Evolutionary conservation across 2,329 filamentous ascomycete genomes (phyloP), one percentile per base, ranked within the genome.

Genomic region (Fusarium ambrosium): DNA sequence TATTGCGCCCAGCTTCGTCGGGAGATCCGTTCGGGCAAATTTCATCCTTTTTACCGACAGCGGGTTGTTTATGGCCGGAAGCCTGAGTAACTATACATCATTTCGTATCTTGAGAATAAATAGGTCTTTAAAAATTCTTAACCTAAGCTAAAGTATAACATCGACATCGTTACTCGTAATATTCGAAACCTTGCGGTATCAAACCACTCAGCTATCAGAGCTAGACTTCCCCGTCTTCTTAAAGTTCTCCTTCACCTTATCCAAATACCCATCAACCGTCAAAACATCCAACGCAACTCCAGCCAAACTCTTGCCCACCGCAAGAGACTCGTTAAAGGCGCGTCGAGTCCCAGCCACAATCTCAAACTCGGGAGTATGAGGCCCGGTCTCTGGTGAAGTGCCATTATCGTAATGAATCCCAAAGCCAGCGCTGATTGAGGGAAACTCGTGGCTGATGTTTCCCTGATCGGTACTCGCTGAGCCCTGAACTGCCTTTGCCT

Each of bases 1-100:
- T 84, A 83, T 60, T 80, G 83, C 16, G 81, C 79, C 3, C 78
- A 82, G 29, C 78, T 84, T 13, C 79, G 80, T 20, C 79, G 80
- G 11, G 81, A 82, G 63, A 76, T 82, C 4, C 74, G 80, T 4
- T 77, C 77, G 1, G 74, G 75, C 2, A 80, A 73, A 29, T 70
- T 80, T 8, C 80, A 82, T 45, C 68, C 78, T 2, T 81, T 76
- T 62, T 82, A 81, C 60, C 74, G 77, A 1, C 74, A 82, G 53
- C 72, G 79, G 1, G 78, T 77, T 7, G 80, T 81, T 0, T 82
- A 77, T 14, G 76, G 64, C 1, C 61, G 76, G 9, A 78, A 78
- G 61, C 74, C 74, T 0, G 70, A 77, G 14, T 77, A 65, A 16
- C 2, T 2, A 16, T 45, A 9, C 20, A 45, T 22, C 6, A 22